Evolutionary conservation across 257 asterid species (phyloP), one percentile per base, ranked within the genome.

Genomic region (Jacaranda mimosifolia): DNA sequence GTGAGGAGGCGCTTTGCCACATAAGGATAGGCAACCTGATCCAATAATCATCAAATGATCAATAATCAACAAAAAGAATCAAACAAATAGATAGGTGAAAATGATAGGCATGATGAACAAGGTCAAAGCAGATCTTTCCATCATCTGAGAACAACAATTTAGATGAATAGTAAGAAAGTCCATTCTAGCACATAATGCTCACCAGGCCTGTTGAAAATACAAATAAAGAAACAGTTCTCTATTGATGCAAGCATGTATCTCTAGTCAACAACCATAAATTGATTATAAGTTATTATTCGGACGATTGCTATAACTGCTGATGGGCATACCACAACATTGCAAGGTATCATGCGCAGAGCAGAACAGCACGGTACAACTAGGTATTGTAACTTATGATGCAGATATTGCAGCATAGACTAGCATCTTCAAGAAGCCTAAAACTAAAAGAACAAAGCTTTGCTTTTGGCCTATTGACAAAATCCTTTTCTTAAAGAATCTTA

Each of bases 1-100:
- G 99, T 96, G 77, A 96, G 88, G 75, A 96, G 95, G 39, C 98
- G 98, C 91, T 96, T 96, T 64, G 99, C 99, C 74, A 96, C 88
- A 77, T 96, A 96, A 70, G 99, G 99, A 93, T 96, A 96, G 59
- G 99, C 99, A n/a, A 96, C 99, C 99, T 96, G 89, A 72, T 72
- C 65, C 63, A 84, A 76, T 19, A 70, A 76, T 81, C 73, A 77
- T 19, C 63, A 60, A 64, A 42, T 51, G 46, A 59, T 60, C 18
- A 70, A 76, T 39, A 65, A 75, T 68, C 39, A 78, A 49, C 46
- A 69, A 75, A 63, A 62, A 38, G 26, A 14, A 51, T 46, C 40
- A 11, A 68, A 79, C 3, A 14, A 49, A 48, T 39, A 76, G 43
- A 35, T 56, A 48, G 72, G 68, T 45, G 73, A 68, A 72, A 71